These are phyloP conservation scores for Pseudoscleropodium purum DNA, from an alignment of 225 moss, liverwort and hornwort species.

Conservation along the genomic window DNA sequence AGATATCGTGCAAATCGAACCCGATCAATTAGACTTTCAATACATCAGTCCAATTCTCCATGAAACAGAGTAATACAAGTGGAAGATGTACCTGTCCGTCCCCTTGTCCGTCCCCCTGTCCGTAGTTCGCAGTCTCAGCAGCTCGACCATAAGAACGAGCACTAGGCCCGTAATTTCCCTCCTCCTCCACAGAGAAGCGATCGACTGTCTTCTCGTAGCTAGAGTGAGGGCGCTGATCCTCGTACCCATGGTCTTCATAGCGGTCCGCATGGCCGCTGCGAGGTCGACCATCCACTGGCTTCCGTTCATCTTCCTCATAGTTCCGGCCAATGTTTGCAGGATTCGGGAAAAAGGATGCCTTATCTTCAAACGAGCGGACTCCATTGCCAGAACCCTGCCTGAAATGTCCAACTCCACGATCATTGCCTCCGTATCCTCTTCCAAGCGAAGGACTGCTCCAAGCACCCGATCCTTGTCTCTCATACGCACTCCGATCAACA, in stretches of 20 bases:
- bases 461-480: conserved; percentile 84
- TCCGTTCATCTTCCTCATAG: conserved; percentile 98
- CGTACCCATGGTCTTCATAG: conserved; percentile 73
- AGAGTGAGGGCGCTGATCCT: conserved; percentile 69
- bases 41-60: background rate
- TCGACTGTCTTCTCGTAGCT: conserved; percentile 55
- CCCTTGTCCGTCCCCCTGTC: conserved; percentile 73
- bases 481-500: conserved; percentile 86
- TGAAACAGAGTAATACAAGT: background rate
- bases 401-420: conserved; percentile 63
- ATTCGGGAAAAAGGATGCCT: conserved; percentile 94
- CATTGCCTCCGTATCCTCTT: conserved; percentile 67
- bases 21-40: background rate
- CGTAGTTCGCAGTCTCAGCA: conserved; percentile 52
- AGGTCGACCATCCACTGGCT: conserved; percentile 88
- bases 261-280: conserved; percentile 85
- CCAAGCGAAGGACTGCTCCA: conserved; percentile 95
- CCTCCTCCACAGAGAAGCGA: conserved; percentile 73
- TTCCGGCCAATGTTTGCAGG: conserved; percentile 98
- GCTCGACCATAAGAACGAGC: conserved; percentile 42
- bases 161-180: conserved; percentile 33
- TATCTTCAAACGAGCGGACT: conserved; percentile 84
- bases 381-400: conserved; percentile 72
- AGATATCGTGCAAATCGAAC: background rate
- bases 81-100: conserved; percentile 38